A percentile compares a stretch with the other conserved stretches of the same genome.
Evolutionary conservation across 805 yeast species (phyloP).

Genomic region (Kregervanrija delftensis): DNA sequence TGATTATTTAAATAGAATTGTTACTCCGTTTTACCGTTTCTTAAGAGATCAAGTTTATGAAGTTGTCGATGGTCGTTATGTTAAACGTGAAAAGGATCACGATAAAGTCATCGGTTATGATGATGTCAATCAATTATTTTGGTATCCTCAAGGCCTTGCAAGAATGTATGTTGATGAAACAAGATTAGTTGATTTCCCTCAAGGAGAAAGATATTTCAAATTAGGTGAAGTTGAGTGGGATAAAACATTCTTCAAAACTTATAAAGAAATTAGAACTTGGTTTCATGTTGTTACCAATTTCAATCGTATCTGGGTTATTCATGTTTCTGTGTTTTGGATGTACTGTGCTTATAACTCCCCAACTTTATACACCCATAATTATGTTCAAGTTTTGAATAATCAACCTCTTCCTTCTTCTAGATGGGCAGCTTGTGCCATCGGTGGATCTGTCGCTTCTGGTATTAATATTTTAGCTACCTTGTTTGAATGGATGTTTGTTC

Average conservation of each 20-base stretch:
- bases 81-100: constrained; percentile 82
- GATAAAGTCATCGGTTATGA: constrained; percentile 84
- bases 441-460: constrained; percentile 78
- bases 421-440: constrained; percentile 92
- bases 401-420: constrained; percentile 84
- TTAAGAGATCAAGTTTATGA: constrained; percentile 78
- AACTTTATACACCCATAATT: constrained; percentile 80
- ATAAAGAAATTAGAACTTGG: constrained; percentile 96
- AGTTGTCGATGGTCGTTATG: constrained; percentile 72
- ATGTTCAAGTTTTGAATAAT: constrained; percentile 74
- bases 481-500: constrained; percentile 93
- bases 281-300: constrained; percentile 90
- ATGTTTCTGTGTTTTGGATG: constrained; percentile 88
- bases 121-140: constrained; percentile 96
- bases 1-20: constrained; percentile 84
- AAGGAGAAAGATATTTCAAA: constrained; percentile 80
- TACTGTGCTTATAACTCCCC: constrained; percentile 91
- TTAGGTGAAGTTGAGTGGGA: constrained; percentile 92
- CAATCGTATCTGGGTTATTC: constrained; percentile 97
- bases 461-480: constrained; percentile 84
- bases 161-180: constrained; percentile 87
- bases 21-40: constrained; percentile 83
- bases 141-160: constrained; percentile 99
- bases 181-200: constrained; percentile 82
- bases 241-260: constrained; percentile 90